Evolutionary conservation across 2,329 filamentous ascomycete species (phyloP).

Genomic region (Colletotrichum falcatum): DNA sequence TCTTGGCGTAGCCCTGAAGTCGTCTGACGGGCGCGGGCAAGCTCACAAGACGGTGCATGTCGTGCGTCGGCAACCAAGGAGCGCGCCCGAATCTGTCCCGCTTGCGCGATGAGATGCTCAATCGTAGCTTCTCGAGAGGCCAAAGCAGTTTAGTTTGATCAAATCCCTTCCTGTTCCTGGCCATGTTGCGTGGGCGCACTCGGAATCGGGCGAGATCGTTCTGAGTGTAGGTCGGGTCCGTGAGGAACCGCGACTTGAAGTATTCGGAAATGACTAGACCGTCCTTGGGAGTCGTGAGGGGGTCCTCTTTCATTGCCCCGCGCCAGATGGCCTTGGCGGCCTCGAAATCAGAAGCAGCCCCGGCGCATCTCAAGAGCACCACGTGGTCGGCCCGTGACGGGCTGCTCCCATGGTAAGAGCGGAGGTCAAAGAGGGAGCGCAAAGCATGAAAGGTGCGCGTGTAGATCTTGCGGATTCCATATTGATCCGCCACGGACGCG

Average conservation of each 20-base stretch:
- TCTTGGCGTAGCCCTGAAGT: slow-evolving; percentile 34
- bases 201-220: slow-evolving; percentile 57
- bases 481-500: slow-evolving; percentile 53
- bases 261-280: slow-evolving; percentile 58
- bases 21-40: slow-evolving; percentile 23
- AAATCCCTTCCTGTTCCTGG: slow-evolving; percentile 43
- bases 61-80: slow-evolving; percentile 21
- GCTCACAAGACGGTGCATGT: slow-evolving; percentile 34
- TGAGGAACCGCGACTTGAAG: slow-evolving; percentile 60
- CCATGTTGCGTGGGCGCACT: slow-evolving; percentile 54
- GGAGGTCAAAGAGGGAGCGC: slow-evolving; percentile 50
- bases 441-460: slow-evolving; percentile 52
- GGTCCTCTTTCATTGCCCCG: slow-evolving; percentile 45
- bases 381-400: slow-evolving; percentile 58
- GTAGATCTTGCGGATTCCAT: slow-evolving; percentile 60
- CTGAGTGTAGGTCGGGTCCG: slow-evolving; percentile 60
- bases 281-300: slow-evolving; percentile 48
- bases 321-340: slow-evolving; percentile 53
- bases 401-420: slow-evolving; percentile 45
- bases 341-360: slow-evolving; percentile 54
- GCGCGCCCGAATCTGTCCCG: slow-evolving; percentile 30
- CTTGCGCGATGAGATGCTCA: slow-evolving; percentile 18
- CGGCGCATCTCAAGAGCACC: slow-evolving; percentile 60
- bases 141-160: slow-evolving; percentile 3
- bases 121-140: slow-evolving; percentile 27